Conservation (phyloP, 805 yeast species). For the Wickerhamiella vanderwaltii region DNA sequence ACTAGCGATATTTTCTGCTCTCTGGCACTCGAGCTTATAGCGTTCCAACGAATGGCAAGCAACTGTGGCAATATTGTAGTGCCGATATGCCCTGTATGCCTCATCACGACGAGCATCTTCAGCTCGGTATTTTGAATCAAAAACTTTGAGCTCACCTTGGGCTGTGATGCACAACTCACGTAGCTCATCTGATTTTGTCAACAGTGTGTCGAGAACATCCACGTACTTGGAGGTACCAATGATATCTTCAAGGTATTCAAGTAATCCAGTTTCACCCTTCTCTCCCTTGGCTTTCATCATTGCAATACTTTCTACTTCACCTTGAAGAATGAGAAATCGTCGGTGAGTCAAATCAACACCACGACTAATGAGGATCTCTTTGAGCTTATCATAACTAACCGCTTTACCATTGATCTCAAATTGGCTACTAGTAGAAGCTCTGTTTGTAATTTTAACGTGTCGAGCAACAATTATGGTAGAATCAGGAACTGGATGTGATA, state of each 20-base stretch:
- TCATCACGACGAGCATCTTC: neutral
- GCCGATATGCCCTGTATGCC: neutral
- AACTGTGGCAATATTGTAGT: neutral
- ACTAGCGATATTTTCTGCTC: neutral
- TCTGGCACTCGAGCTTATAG: neutral
- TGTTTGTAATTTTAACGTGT: conserved; percentile 61
- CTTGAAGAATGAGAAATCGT: conserved; percentile 86
- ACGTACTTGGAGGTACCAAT: conserved; percentile 79
- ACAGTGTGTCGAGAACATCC: neutral
- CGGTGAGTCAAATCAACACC: conserved; percentile 94
- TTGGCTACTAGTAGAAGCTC: conserved; percentile 38
- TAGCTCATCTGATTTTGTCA: neutral
- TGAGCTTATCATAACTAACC: conserved; percentile 69
- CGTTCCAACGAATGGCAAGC: neutral
- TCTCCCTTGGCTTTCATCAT: conserved; percentile 99
- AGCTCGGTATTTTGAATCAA: neutral
- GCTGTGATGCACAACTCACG: conserved; percentile 1
- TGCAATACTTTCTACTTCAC: conserved; percentile 96
- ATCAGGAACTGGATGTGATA: conserved; percentile 37
- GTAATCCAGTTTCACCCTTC: conserved; percentile 82
- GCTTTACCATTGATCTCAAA: conserved; percentile 45
- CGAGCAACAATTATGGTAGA: conserved; percentile 63
- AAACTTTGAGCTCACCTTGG: neutral
- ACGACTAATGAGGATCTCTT: conserved; percentile 54
- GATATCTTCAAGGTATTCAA: conserved; percentile 91